These are phyloP conservation scores for Botryotinia globosa DNA, from an alignment of 2,329 filamentous ascomycete species.

Conservation along the genomic window DNA sequence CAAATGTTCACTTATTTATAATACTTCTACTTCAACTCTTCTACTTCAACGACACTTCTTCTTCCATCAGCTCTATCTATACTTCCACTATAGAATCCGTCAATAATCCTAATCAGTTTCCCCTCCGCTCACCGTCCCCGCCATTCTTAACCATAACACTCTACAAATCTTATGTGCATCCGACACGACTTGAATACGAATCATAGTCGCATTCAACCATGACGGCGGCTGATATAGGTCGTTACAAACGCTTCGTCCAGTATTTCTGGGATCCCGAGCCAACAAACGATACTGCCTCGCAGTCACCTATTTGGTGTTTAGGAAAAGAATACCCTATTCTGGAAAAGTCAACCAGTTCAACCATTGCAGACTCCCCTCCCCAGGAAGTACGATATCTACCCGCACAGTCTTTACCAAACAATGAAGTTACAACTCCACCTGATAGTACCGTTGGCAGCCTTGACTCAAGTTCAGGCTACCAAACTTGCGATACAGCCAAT, in stretches of 20 bases:
- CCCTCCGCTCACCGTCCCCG: conserved; percentile 3
- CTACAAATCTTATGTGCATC: conserved; percentile 12
- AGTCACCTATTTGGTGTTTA: conserved; percentile 81
- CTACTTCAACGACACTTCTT: not conserved
- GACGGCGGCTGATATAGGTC: conserved; percentile 70
- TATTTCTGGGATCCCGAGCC: conserved; percentile 92
- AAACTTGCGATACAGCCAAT: conserved; percentile 28
- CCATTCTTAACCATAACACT: not conserved
- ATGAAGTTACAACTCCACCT: conserved; percentile 34
- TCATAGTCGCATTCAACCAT: conserved; percentile 37
- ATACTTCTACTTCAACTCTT: not conserved
- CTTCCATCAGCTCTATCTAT: not conserved
- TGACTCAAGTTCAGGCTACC: conserved; percentile 32
- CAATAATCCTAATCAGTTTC: not conserved
- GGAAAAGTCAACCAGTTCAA: conserved; percentile 22
- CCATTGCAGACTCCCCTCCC: conserved; percentile 22
- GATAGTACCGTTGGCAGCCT: conserved; percentile 36
- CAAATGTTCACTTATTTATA: not conserved
- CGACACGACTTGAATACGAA: not conserved
- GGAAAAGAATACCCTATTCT: conserved; percentile 52
- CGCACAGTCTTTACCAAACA: conserved; percentile 15
- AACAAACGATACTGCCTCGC: conserved; percentile 67
- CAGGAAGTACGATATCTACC: conserved; percentile 22
- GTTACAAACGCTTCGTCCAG: conserved; percentile 79
- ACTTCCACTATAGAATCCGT: not conserved